Conservation (phyloP, 495 filamentous ascomycete genomes). For the Melanomma pulvis-pyrius region DNA sequence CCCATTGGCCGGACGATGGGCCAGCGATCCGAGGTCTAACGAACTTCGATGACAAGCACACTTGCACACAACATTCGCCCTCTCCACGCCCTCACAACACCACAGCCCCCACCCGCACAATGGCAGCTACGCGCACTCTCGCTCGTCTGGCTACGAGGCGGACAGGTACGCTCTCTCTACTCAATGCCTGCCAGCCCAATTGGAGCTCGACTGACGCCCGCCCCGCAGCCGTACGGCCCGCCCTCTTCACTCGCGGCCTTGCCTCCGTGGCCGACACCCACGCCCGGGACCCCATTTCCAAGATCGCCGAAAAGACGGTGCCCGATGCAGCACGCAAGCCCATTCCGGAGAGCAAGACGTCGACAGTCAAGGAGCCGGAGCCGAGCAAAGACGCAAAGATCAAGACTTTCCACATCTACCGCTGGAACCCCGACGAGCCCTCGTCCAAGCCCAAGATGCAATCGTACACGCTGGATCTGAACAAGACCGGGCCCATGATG, state of each 20-base stretch:
- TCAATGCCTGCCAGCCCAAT: not conserved
- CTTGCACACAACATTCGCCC: not conserved
- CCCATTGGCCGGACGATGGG: not conserved
- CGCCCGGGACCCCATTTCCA: conserved; percentile 30
- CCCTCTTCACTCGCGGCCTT: conserved; percentile 33
- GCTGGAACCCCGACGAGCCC: conserved; percentile 94
- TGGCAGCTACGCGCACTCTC: conserved; percentile 35
- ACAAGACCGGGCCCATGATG: conserved; percentile 99
- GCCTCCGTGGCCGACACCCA: conserved; percentile 31
- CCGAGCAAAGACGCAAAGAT: conserved; percentile 61
- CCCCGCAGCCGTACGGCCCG: conserved; percentile 36
- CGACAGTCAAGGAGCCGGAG: conserved; percentile 59
- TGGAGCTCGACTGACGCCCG: conserved; percentile 12
- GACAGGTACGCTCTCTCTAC: conserved; percentile 21
- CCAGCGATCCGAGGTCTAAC: not conserved
- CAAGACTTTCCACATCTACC: conserved; percentile 98
- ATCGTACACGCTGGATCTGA: conserved; percentile 88
- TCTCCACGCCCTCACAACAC: conserved; percentile 4
- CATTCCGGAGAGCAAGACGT: conserved; percentile 54
- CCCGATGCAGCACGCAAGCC: conserved; percentile 32
- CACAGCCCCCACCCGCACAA: conserved; percentile 14
- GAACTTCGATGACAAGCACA: conserved; percentile 9
- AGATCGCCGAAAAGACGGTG: conserved; percentile 13
- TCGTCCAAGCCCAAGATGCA: conserved; percentile 93
- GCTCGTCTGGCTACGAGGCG: conserved; percentile 33